Evolutionary conservation across 257 asterid species (phyloP).

Genomic region (Perilla frutescens): DNA sequence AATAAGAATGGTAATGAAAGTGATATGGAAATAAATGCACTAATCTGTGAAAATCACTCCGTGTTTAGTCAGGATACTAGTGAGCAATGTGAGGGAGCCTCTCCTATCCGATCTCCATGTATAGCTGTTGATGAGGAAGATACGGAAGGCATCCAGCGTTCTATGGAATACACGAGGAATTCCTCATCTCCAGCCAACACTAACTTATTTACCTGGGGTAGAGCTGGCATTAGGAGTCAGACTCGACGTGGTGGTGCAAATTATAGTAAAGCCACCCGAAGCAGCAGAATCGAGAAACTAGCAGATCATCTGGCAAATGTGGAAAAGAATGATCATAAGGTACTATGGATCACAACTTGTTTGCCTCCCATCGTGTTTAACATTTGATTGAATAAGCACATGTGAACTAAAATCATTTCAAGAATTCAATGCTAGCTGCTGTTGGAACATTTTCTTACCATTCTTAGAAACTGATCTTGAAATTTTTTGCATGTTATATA

Average conservation of each 20-base stretch:
- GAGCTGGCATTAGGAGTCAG: conserved; percentile 9
- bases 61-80: not conserved
- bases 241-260: conserved; percentile 13
- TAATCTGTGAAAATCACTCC: not conserved
- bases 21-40: not conserved
- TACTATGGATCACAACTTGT: not conserved
- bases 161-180: not conserved
- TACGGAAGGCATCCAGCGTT: not conserved
- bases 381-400: too few relatives aligned
- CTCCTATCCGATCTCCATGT: not conserved
- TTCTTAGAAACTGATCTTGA: too few relatives aligned
- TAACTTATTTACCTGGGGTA: conserved; percentile 6
- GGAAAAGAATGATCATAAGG: conserved; percentile 8
- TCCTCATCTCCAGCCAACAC: not conserved
- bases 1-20: conserved; percentile 9
- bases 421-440: too few relatives aligned
- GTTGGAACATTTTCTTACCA: too few relatives aligned
- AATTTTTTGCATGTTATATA: too few relatives aligned
- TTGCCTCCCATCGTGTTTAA: too few relatives aligned
- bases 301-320: conserved; percentile 23
- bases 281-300: conserved; percentile 4
- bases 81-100: not conserved
- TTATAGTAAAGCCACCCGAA: not conserved
- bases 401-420: too few relatives aligned
- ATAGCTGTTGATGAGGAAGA: conserved; percentile 5